Conservation (phyloP, 1,284 basidiomycete genomes). For the Heterobasidion annosum region DNA sequence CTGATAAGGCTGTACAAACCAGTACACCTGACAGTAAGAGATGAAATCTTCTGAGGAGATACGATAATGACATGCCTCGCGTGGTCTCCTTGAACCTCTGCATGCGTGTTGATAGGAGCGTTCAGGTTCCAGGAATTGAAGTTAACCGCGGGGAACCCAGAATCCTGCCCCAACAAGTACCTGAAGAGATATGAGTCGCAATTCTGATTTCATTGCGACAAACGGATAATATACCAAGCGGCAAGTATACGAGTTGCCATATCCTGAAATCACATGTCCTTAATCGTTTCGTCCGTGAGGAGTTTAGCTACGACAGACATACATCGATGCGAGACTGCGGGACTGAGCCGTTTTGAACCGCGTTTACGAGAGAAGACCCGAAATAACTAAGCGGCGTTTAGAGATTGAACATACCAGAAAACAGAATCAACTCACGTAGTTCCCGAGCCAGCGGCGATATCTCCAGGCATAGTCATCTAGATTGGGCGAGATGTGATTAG, state of each 20-base stretch:
- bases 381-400: conserved; percentile 29
- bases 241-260: conserved; percentile 57
- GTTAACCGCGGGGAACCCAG: conserved; percentile 39
- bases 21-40: not conserved
- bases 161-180: conserved; percentile 55
- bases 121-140: conserved; percentile 27
- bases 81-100: conserved; percentile 63
- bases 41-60: not conserved
- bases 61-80: conserved; percentile 28
- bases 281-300: not conserved
- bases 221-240: conserved; percentile 31
- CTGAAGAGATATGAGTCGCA: conserved; percentile 14
- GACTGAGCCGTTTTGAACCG: conserved; percentile 47
- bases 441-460: conserved; percentile 28
- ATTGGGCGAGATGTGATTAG: not conserved
- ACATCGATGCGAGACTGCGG: conserved; percentile 40
- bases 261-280: conserved; percentile 26
- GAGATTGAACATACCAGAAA: not conserved
- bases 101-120: conserved; percentile 32
- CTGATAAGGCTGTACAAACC: conserved; percentile 40
- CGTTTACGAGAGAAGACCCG: conserved; percentile 36
- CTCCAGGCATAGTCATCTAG: conserved; percentile 57
- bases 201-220: not conserved
- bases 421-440: conserved; percentile 15
- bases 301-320: conserved; percentile 4